Conservation (phyloP, 2,329 filamentous ascomycete species). For the Colletotrichum sansevieriae region DNA sequence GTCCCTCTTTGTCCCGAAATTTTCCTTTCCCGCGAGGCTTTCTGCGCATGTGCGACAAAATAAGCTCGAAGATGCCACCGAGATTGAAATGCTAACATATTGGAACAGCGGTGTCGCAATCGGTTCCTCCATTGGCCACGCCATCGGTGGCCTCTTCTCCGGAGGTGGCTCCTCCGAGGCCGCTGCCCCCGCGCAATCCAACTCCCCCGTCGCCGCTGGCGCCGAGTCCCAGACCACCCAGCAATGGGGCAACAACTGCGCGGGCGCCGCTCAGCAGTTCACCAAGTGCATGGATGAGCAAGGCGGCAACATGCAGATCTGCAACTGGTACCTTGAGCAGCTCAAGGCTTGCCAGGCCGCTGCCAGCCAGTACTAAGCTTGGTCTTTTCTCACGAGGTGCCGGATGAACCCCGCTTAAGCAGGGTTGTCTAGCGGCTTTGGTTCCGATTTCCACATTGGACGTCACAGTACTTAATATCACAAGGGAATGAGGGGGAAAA, state of each 20-base stretch:
- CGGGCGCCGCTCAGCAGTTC: conserved; percentile 84
- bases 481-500: conserved; percentile 3
- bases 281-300: conserved; percentile 98
- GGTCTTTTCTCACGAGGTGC: background rate
- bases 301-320: conserved; percentile 92
- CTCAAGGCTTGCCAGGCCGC: conserved; percentile 89
- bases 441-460: background rate
- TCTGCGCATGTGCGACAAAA: conserved; percentile 3
- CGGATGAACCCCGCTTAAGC: background rate
- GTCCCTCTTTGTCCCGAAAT: conserved; percentile 54
- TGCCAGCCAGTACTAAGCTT: conserved; percentile 75
- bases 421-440: background rate
- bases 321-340: conserved; percentile 98
- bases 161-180: conserved; percentile 75
- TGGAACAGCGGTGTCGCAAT: conserved; percentile 88
- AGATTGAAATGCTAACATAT: conserved; percentile 4
- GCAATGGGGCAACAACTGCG: conserved; percentile 73
- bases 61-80: background rate
- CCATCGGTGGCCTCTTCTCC: conserved; percentile 88
- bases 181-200: conserved; percentile 55
- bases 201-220: conserved; percentile 56
- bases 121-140: conserved; percentile 94
- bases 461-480: conserved; percentile 35
- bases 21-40: background rate
- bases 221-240: conserved; percentile 64